Percentiles rank a stretch among this genome's conserved stretches.
phyloP scores from a whole-genome alignment of 768 basidiomycete genomes.

The Collybia nuda region DNA sequence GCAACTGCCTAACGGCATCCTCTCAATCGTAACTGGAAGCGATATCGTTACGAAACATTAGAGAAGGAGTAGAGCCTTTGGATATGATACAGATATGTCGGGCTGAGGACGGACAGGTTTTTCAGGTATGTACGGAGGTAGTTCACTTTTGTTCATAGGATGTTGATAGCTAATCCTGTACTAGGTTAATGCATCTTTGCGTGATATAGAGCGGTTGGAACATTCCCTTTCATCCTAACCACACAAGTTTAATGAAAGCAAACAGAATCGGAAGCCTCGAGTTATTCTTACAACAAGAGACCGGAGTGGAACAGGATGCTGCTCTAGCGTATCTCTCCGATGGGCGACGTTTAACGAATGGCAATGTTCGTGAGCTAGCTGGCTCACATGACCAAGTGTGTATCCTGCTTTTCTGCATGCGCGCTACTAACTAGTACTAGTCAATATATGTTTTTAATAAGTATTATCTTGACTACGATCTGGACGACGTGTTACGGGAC shows the following conservation, averaged over 20 bases:
- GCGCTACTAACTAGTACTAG: conserved; percentile 25
- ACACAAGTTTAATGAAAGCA: conserved; percentile 1
- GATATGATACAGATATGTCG: conserved; percentile 65
- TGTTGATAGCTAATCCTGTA: not conserved
- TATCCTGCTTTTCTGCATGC: not conserved
- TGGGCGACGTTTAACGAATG: conserved; percentile 67
- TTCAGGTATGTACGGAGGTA: conserved; percentile 41
- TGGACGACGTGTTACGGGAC: conserved; percentile 63
- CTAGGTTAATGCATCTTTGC: conserved; percentile 62
- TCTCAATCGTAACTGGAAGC: not conserved
- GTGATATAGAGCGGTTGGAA: conserved; percentile 75
- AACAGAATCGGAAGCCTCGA: conserved; percentile 68
- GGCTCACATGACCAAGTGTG: conserved; percentile 73
- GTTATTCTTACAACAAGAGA: conserved; percentile 67
- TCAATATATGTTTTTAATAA: conserved; percentile 86
- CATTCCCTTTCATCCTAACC: not conserved
- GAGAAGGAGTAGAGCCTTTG: not conserved
- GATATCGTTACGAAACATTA: not conserved
- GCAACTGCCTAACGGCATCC: not conserved
- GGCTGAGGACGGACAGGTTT: conserved; percentile 63
- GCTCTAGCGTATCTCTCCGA: conserved; percentile 80
- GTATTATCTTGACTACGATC: conserved; percentile 67
- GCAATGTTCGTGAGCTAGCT: conserved; percentile 75
- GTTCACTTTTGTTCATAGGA: not conserved
- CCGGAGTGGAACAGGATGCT: conserved; percentile 66